These are phyloP conservation scores for Phytophthora agathidicida DNA, from an alignment of 352 stramenopile species.

Conservation along the genomic window DNA sequence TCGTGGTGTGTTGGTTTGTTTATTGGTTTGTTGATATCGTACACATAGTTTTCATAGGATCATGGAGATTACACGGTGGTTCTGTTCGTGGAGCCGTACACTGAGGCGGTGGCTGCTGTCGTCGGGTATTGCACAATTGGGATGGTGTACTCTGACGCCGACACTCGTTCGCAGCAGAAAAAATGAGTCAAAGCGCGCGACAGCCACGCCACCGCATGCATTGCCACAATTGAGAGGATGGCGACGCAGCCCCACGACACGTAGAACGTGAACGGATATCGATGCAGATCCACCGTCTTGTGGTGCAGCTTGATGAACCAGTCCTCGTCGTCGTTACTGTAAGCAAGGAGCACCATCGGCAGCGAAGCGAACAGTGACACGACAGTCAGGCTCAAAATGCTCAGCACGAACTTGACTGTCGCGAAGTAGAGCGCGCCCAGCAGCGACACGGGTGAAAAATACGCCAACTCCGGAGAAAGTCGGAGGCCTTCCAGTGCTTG, in stretches of 20 bases:
- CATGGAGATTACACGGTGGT: slow-evolving; percentile 11
- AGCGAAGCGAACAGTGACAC: slow-evolving; percentile 41
- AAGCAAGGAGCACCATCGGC: slow-evolving; percentile 28
- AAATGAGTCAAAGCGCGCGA: slow-evolving; percentile 60
- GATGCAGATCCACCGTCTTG: slow-evolving; percentile 33
- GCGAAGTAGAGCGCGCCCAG: slow-evolving; percentile 68
- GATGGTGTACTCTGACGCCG: slow-evolving; percentile 53
- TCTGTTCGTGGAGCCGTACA: slow-evolving; percentile 23
- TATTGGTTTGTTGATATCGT: not conserved
- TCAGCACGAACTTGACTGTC: slow-evolving; percentile 66
- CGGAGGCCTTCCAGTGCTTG: slow-evolving; percentile 44
- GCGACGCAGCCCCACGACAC: slow-evolving; percentile 52
- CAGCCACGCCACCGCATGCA: slow-evolving; percentile 55
- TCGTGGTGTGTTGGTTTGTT: not conserved
- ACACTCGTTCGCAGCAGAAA: slow-evolving; percentile 72
- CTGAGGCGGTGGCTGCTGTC: slow-evolving; percentile 1
- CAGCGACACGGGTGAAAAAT: slow-evolving; percentile 66
- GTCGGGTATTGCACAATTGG: slow-evolving; percentile 39
- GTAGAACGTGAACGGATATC: slow-evolving; percentile 49
- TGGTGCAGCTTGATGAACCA: slow-evolving; percentile 31
- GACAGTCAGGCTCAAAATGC: slow-evolving; percentile 47
- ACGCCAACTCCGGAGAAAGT: slow-evolving; percentile 52
- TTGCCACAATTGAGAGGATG: slow-evolving; percentile 54
- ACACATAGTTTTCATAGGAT: slow-evolving; percentile 1
- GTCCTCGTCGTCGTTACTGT: slow-evolving; percentile 21